Evolutionary conservation across 1,284 basidiomycete genomes (phyloP).

Genomic region (Trametes hirsuta): DNA sequence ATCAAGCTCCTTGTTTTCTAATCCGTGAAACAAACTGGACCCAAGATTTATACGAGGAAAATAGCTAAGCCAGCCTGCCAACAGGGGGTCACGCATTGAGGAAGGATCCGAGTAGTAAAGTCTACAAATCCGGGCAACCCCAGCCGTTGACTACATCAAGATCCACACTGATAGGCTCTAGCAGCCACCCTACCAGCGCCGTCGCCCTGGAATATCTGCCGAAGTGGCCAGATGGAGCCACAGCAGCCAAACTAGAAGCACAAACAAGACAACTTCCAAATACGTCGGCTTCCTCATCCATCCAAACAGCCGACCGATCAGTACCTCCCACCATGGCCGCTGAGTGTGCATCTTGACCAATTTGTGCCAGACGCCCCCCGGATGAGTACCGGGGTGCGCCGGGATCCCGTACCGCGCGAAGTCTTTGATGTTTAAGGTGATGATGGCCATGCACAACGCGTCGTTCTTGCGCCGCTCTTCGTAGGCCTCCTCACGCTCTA

Average conservation of each 20-base stretch:
- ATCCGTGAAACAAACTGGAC: too few relatives aligned
- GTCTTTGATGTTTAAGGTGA: constrained; percentile 1
- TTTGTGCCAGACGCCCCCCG: background rate
- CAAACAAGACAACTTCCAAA: background rate
- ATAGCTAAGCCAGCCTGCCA: too few relatives aligned
- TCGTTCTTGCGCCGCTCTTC: background rate
- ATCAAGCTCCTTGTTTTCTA: too few relatives aligned
- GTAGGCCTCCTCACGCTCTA: background rate
- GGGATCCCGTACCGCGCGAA: constrained; percentile 1
- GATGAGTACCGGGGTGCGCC: background rate
- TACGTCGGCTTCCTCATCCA: background rate
- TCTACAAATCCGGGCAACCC: too few relatives aligned
- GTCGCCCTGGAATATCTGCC: background rate
- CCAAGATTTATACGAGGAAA: too few relatives aligned
- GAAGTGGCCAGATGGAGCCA: background rate
- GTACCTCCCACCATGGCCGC: background rate
- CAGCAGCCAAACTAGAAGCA: background rate
- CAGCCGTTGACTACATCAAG: too few relatives aligned
- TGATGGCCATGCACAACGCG: background rate
- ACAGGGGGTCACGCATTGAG: too few relatives aligned
- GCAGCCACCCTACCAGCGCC: too few relatives aligned
- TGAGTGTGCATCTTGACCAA: constrained; percentile 7
- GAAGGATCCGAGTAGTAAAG: too few relatives aligned
- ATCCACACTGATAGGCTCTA: too few relatives aligned
- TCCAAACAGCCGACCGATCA: background rate